These are phyloP conservation scores for Albugo candida DNA, from an alignment of 352 stramenopile genomes.

Conservation along the genomic window DNA sequence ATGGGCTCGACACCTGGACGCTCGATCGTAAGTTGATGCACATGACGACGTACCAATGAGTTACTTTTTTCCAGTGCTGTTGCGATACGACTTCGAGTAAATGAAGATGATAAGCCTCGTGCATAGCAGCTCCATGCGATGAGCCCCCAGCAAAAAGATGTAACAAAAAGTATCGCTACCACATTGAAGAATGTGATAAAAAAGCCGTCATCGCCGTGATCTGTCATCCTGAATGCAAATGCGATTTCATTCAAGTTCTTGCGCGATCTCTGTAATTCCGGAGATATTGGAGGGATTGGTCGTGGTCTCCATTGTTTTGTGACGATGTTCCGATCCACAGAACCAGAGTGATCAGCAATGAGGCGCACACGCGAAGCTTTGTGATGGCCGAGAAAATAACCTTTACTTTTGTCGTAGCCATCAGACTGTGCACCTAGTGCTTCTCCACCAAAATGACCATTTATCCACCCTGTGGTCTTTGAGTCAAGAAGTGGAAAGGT, in stretches of 20 bases:
- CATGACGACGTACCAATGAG: slow-evolving; percentile 36
- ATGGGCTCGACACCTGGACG: slow-evolving; percentile 44
- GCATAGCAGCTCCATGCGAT: slow-evolving; percentile 62
- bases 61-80: slow-evolving; percentile 29
- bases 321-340: not conserved
- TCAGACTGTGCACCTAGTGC: no score
- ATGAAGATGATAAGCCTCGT: slow-evolving; percentile 40
- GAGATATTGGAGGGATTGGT: not conserved
- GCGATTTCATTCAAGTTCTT: slow-evolving; percentile 6
- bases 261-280: not conserved
- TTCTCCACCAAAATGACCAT: no score
- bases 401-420: no score
- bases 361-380: not conserved
- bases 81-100: slow-evolving; percentile 39
- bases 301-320: slow-evolving; percentile 1
- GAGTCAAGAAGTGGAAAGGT: no score
- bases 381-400: no score
- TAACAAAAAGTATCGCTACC: not conserved
- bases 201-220: slow-evolving; percentile 46
- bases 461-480: no score
- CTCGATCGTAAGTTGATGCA: slow-evolving; percentile 50
- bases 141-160: slow-evolving; percentile 5
- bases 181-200: slow-evolving; percentile 45
- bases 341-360: not conserved
- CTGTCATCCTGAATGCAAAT: slow-evolving; percentile 56